Evolutionary conservation across 345 rosid species (phyloP).

Genomic region (Heritiera littoralis): DNA sequence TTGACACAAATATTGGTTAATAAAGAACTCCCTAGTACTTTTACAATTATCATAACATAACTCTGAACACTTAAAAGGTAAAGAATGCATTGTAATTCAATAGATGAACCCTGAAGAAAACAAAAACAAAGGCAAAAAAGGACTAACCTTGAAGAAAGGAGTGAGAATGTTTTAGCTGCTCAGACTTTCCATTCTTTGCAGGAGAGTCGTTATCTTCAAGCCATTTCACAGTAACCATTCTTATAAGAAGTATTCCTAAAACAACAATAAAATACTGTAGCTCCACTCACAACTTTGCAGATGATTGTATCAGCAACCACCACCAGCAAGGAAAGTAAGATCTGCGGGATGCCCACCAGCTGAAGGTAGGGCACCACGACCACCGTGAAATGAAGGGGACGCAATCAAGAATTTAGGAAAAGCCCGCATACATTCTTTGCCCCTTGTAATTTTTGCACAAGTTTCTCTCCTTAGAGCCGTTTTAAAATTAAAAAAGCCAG

Average conservation of each 20-base stretch:
- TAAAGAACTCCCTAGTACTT: neutral
- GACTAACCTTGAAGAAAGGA: conserved; percentile 35
- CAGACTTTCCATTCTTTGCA: conserved; percentile 15
- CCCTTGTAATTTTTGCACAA: conserved; percentile 30
- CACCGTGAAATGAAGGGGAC: conserved; percentile 47
- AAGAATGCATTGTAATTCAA: neutral
- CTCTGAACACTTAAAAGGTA: neutral
- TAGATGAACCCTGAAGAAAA: conserved; percentile 9
- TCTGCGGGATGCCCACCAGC: conserved; percentile 47
- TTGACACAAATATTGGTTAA: neutral
- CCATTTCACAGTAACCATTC: conserved; percentile 34
- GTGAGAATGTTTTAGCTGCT: conserved; percentile 21
- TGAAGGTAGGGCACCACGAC: conserved; percentile 48
- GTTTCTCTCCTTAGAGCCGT: conserved; percentile 39
- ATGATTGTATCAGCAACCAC: conserved; percentile 34
- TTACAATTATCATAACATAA: neutral
- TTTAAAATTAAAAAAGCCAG: conserved; percentile 36
- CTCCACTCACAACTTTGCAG: conserved; percentile 9
- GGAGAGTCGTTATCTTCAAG: conserved; percentile 22
- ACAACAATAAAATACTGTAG: conserved; percentile 10
- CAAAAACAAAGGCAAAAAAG: neutral
- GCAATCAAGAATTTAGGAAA: conserved; percentile 43
- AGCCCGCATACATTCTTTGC: conserved; percentile 27
- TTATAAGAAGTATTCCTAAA: conserved; percentile 12
- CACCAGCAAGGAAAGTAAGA: conserved; percentile 49